These are phyloP conservation scores for Talaromyces sp. DNA, from an alignment of 2,329 filamentous ascomycete genomes.

Conservation along the genomic window DNA sequence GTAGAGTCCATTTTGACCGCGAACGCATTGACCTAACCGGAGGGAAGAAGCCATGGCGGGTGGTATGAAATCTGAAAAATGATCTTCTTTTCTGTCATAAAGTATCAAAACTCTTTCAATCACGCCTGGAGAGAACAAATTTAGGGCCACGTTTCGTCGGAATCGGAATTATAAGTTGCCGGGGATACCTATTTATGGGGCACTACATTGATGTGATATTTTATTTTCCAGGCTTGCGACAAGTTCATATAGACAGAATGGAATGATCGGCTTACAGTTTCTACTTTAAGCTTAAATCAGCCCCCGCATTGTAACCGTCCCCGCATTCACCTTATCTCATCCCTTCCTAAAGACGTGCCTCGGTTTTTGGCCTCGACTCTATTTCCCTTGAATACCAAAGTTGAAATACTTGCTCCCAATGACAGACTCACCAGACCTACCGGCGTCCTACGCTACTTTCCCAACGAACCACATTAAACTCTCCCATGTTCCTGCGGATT, in stretches of 20 bases:
- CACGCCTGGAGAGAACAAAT: too few species aligned
- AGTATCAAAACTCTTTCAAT: too few species aligned
- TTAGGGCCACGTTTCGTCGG: too few species aligned
- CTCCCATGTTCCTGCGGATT: constrained; percentile 31
- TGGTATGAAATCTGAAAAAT: neutral
- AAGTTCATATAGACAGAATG: neutral
- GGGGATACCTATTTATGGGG: too few species aligned
- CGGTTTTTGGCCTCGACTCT: neutral
- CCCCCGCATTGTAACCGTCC: neutral
- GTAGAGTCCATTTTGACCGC: neutral
- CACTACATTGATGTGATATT: too few species aligned
- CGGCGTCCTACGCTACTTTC: constrained; percentile 8
- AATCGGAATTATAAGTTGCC: too few species aligned
- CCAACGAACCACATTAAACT: constrained; percentile 18
- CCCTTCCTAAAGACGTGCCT: neutral
- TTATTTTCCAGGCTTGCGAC: neutral
- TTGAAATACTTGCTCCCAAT: neutral
- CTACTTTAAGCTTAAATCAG: neutral
- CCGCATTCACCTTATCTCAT: neutral
- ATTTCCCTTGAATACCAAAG: neutral
- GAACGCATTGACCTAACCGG: neutral
- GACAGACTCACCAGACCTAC: neutral
- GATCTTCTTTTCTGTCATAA: neutral
- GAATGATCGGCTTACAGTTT: neutral
- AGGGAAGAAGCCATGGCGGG: constrained; percentile 8